Evolutionary conservation across 352 stramenopile genomes (phyloP).

Genomic region (Sclerospora graminicola): DNA sequence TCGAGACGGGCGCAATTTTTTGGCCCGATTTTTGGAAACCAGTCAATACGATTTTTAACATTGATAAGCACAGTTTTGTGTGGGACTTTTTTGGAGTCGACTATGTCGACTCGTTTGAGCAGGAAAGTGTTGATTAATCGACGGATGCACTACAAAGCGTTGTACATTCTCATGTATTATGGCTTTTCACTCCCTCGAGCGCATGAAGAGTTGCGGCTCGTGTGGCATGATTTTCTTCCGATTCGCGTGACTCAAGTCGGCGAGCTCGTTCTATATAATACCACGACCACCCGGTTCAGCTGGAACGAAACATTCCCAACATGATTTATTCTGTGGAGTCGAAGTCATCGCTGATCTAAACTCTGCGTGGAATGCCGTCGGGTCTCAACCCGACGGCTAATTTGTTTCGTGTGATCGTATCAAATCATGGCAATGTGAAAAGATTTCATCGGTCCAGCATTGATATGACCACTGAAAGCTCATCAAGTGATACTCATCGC

Average conservation of each 20-base stretch:
- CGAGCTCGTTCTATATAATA: slow-evolving; percentile 64
- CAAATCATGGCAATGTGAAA: too few species aligned
- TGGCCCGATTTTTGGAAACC: slow-evolving; percentile 79
- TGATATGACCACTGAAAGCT: too few species aligned
- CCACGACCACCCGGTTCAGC: slow-evolving; percentile 33
- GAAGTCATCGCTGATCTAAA: too few species aligned
- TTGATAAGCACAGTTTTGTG: slow-evolving; percentile 50
- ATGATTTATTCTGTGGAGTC: slow-evolving; percentile 61
- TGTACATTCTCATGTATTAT: slow-evolving; percentile 74
- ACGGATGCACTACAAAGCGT: slow-evolving; percentile 31
- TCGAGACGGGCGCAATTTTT: slow-evolving; percentile 52
- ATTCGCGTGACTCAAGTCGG: slow-evolving; percentile 67
- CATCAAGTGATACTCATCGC: too few species aligned
- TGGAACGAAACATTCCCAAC: slow-evolving; percentile 31
- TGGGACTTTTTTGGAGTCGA: slow-evolving; percentile 60
- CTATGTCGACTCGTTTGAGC: slow-evolving; percentile 63
- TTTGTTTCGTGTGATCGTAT: too few species aligned
- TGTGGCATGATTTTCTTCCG: slow-evolving; percentile 79
- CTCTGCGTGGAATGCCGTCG: too few species aligned
- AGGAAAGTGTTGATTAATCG: slow-evolving; percentile 75
- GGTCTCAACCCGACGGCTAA: too few species aligned
- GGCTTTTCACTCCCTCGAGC: slow-evolving; percentile 28
- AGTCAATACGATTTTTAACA: slow-evolving; percentile 68
- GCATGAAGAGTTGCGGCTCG: slow-evolving; percentile 36
- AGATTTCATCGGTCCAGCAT: too few species aligned